These are phyloP conservation scores for Debaryomyces psychrophilus DNA, from an alignment of 1,139 yeast species.

Conservation along the genomic window DNA sequence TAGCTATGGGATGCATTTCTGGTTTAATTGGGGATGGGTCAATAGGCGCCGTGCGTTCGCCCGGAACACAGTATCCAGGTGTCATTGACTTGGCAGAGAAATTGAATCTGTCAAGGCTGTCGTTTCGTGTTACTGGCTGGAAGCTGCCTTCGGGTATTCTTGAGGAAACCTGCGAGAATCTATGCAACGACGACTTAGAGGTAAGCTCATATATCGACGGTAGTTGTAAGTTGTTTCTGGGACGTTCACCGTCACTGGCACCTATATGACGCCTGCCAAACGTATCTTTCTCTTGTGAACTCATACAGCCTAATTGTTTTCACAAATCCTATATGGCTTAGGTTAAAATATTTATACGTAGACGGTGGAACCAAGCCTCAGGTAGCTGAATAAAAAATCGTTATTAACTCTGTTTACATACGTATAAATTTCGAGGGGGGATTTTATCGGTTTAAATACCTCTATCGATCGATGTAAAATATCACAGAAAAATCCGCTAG, in stretches of 20 bases:
- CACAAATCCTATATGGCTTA: not conserved
- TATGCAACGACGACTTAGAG: slow-evolving; percentile 18
- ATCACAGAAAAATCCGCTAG: not conserved
- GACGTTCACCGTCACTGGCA: not conserved
- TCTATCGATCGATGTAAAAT: slow-evolving; percentile 1
- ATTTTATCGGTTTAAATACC: slow-evolving; percentile 5
- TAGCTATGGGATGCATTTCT: not conserved
- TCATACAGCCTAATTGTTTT: not conserved
- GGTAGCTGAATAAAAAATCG: not conserved
- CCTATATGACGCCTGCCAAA: not conserved
- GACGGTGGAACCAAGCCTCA: not conserved
- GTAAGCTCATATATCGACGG: slow-evolving; percentile 44
- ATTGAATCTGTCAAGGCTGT: not conserved
- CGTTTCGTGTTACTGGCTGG: not conserved
- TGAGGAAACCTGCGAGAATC: not conserved
- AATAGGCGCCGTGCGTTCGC: not conserved
- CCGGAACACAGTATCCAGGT: slow-evolving; percentile 10
- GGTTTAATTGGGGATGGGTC: not conserved
- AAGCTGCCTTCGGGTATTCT: slow-evolving; percentile 2
- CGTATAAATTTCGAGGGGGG: not conserved
- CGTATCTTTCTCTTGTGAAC: not conserved
- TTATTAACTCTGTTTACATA: not conserved
- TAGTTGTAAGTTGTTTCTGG: slow-evolving; percentile 23
- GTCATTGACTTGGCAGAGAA: slow-evolving; percentile 11
- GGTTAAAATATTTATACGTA: not conserved